These are phyloP conservation scores for Ambispora gerdemannii DNA, from an alignment of 192 early-diverging fungal species.

Conservation along the genomic window DNA sequence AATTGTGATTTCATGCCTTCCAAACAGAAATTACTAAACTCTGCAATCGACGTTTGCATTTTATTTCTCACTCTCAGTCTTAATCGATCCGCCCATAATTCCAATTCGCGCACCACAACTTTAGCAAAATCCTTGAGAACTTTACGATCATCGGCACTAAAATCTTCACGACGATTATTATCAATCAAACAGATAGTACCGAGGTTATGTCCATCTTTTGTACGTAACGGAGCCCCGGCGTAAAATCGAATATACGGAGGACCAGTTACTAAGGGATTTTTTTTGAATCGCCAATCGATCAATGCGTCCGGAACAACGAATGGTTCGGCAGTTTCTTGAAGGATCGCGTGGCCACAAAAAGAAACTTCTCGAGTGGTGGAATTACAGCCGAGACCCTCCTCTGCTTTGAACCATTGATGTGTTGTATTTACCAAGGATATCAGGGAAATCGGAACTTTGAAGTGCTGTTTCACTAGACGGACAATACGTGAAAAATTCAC, in stretches of 20 bases:
- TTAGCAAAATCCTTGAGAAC: constrained; percentile 42
- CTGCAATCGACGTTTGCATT: constrained; percentile 41
- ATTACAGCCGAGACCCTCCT: constrained; percentile 11
- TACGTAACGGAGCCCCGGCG: constrained; percentile 42
- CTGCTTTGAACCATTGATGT: constrained; percentile 30
- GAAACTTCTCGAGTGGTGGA: constrained; percentile 26
- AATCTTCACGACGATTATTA: constrained; percentile 36
- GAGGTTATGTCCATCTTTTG: constrained; percentile 40
- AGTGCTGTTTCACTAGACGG: constrained; percentile 4
- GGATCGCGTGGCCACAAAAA: constrained; percentile 38
- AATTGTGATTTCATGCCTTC: constrained; percentile 17
- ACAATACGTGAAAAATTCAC: constrained; percentile 33
- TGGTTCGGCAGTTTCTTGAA: constrained; percentile 35
- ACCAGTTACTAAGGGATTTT: constrained; percentile 41
- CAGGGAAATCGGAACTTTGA: constrained; percentile 16
- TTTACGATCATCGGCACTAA: constrained; percentile 34
- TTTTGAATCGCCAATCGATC: constrained; percentile 49
- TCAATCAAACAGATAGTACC: constrained; percentile 50
- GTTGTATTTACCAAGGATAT: constrained; percentile 24
- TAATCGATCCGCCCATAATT: constrained; percentile 45
- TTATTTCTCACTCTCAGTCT: constrained; percentile 43
- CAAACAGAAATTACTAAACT: constrained; percentile 32
- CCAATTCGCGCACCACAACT: constrained; percentile 46
- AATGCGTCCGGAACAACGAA: constrained; percentile 36
- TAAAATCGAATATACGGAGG: constrained; percentile 47